Conservation (phyloP, 208 protist genomes). For the Tritrichomonas foetus region DNA sequence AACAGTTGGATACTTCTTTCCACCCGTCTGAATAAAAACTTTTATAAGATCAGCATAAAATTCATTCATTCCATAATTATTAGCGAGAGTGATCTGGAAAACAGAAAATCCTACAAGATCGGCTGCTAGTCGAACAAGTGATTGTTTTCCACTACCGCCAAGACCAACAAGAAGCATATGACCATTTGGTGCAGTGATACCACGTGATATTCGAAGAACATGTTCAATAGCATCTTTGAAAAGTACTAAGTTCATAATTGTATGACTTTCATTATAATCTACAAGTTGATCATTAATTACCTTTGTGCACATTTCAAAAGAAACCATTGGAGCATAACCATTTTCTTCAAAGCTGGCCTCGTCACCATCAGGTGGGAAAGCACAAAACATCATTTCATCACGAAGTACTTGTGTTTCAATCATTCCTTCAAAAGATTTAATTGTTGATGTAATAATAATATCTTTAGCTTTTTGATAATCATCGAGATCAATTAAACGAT, state of each 20-base stretch:
- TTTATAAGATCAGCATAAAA: slow-evolving; percentile 86
- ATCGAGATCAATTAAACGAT: slow-evolving; percentile 64
- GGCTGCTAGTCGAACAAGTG: slow-evolving; percentile 76
- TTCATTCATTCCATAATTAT: slow-evolving; percentile 84
- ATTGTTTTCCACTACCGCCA: slow-evolving; percentile 69
- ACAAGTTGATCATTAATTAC: slow-evolving; percentile 75
- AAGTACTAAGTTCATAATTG: slow-evolving; percentile 89
- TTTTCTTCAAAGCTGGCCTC: neutral
- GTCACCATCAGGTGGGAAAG: slow-evolving; percentile 7
- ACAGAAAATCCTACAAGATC: slow-evolving; percentile 88
- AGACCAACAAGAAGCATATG: slow-evolving; percentile 81
- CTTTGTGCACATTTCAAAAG: slow-evolving; percentile 55
- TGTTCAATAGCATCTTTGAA: slow-evolving; percentile 95
- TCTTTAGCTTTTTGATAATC: slow-evolving; percentile 52
- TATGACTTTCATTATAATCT: slow-evolving; percentile 84
- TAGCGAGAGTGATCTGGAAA: slow-evolving; percentile 90
- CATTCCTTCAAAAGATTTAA: slow-evolving; percentile 67
- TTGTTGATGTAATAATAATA: neutral
- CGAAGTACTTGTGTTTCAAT: neutral
- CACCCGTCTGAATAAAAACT: slow-evolving; percentile 84
- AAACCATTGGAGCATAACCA: neutral
- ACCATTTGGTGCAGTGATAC: slow-evolving; percentile 81
- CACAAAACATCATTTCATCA: slow-evolving; percentile 2
- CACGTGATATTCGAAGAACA: slow-evolving; percentile 84
- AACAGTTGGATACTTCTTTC: slow-evolving; percentile 70